Evolutionary conservation across 2,329 filamentous ascomycete genomes (phyloP), one percentile per base, ranked within the genome.

Genomic region (Gnomoniopsis sp.): DNA sequence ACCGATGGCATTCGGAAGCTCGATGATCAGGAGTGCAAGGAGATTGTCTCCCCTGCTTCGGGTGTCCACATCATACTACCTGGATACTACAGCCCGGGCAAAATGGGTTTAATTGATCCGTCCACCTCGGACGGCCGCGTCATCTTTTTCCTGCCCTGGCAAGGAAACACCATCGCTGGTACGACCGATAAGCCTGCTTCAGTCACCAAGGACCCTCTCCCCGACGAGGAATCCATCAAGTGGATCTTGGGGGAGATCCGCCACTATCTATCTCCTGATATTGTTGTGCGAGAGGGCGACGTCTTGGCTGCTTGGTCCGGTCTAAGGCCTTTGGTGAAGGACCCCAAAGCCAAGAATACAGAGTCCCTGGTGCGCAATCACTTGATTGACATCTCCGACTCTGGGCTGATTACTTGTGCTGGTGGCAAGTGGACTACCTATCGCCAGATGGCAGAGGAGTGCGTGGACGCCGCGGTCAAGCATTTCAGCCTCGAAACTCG

Each of bases 401-500:
- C 89, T 1, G 90, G 89, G 15, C 81, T 95, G 17, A 77, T 95
- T 65, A 93, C 90, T 53, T 91, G 89, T 72, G 89, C 89, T 36
- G 90, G 90, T 66, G 90, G 90, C 62, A 95, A 93, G 75, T 93
- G 90, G 90, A 95, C 90, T 6, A 95, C 90, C 12, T 95, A 93
- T 75, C 88, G 90, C 57, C 88, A 93, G 70, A 95, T 95, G 90
- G 88, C 90, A 54, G 88, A 95, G 72, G 89, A 93, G 67, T 88
- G 89, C 50, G 90, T 95, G 62, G 89, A 93, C 69, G 87, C 91
- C 68, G 90, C 90, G 30, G 81, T 93, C 73, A 77, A 80, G 62
- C 77, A 82, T 53, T 92, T 91, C 70, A 70, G 77, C 43, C 79
- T 93, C 30, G 72, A 77, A 53, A 75, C 88, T 6, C 72, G 73